A percentile compares a stretch with the other conserved stretches of the same genome.
phyloP scores from a whole-genome alignment of 2,329 filamentous ascomycete genomes.

The Amauroascus niger region DNA sequence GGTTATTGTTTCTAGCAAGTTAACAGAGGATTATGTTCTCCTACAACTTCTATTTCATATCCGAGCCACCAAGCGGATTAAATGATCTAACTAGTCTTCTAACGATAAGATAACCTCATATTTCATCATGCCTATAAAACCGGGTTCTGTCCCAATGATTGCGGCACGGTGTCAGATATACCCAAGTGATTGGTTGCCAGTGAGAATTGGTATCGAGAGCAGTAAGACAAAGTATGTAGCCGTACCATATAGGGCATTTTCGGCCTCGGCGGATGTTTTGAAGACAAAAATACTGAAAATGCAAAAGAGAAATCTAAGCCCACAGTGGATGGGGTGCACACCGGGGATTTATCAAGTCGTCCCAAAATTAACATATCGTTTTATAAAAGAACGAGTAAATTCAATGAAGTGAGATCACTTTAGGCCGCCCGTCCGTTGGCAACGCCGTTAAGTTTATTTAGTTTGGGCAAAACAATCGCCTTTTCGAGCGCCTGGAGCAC shows the following conservation, averaged over 20 bases:
- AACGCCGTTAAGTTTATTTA: slow-evolving; percentile 29
- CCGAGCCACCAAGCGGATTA: background rate
- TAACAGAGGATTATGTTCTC: background rate
- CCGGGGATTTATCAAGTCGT: background rate
- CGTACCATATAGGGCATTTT: background rate
- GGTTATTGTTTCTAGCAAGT: too few relatives aligned
- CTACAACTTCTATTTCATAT: background rate
- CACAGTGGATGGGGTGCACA: background rate
- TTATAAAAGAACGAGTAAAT: background rate
- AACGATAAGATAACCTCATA: background rate
- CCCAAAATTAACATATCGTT: background rate
- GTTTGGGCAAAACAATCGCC: slow-evolving; percentile 50
- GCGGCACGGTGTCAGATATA: background rate
- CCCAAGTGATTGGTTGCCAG: background rate
- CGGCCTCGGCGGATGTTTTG: background rate
- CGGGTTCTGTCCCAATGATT: background rate
- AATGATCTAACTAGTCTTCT: background rate
- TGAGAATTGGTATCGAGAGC: background rate
- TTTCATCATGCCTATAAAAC: background rate
- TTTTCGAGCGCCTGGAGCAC: slow-evolving; percentile 72
- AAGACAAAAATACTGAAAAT: background rate
- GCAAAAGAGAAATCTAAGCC: background rate
- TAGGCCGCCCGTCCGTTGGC: slow-evolving; percentile 13
- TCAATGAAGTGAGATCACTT: background rate
- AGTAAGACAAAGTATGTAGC: background rate